Evolutionary conservation across 352 stramenopile genomes (phyloP), one percentile per base, ranked within the genome.

Genomic region (Globisporangium uncinulatum): DNA sequence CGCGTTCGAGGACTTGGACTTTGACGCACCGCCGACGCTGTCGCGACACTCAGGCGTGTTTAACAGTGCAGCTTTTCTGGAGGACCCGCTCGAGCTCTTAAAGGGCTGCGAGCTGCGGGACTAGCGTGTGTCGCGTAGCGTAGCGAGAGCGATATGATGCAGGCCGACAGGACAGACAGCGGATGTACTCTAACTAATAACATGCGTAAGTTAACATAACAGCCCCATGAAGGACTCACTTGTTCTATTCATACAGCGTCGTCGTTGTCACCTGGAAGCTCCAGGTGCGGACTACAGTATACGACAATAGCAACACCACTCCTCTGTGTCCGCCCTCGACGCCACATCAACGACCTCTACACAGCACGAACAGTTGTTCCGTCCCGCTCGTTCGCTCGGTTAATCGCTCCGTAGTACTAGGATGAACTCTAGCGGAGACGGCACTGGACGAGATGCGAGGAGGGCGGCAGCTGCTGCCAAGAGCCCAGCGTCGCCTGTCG

Each of bases 41-140:
- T 39, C 34, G 34, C 34, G 34, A 13, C 7, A 13, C 34, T 39
- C 34, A 6, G 34, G 8, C 21, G 34, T 36, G 42, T 17, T 42
- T 44, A 3, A 57, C 45, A 56, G 63, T 1, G 54, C 58, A 19
- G 65, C 63, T 46, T 71, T 73, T 39, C 59, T 69, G 55, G 62
- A 76, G 14, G 62, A 76, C n/a, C 65, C 65, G 2, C 49, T 71
- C 44, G 66, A 73, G 37, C 59, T 76, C 31, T 41, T 73, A 14
- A 51, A 58, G 49, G 66, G 62, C 11, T 76, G 65, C 46, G 55
- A 72, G 47, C 64, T 70, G 57, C 67, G 71, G 46, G 51, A 59
- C 5, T 72, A 66, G 52, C 19, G 41, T 15, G 39, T 4, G 36
- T 46, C 34, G 34, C 34, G 6, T 39, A 39, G 34, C 6, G 6